A percentile compares a stretch with the other conserved stretches of the same genome.
Conservation (phyloP, 345 rosid species). For the Corchorus olitorius region DNA sequence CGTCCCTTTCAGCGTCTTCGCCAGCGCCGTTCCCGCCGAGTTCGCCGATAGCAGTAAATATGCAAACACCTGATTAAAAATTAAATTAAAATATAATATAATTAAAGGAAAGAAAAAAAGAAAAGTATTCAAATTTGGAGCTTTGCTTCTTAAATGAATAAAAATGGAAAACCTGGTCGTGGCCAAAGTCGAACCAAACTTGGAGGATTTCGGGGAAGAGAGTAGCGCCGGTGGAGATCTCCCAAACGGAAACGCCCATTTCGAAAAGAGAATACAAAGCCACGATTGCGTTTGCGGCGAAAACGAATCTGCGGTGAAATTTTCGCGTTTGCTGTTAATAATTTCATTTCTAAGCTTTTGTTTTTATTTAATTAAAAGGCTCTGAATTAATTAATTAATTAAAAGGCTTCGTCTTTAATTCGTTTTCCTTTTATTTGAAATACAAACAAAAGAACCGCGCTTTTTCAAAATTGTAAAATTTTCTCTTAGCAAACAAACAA, state of each 20-base stretch:
- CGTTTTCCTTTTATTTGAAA: not conserved
- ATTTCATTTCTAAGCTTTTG: conserved; percentile 3
- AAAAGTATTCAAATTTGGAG: not conserved
- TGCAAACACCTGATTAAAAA: conserved; percentile 60
- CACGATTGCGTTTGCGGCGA: conserved; percentile 85
- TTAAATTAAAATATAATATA: not conserved
- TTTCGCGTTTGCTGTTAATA: not conserved
- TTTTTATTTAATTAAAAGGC: too few species aligned
- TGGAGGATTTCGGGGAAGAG: conserved; percentile 82
- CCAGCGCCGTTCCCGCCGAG: conserved; percentile 75
- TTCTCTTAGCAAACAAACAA: too few species aligned
- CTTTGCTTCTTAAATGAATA: too few species aligned
- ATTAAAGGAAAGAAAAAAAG: not conserved
- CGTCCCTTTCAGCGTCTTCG: conserved; percentile 56
- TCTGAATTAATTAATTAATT: not conserved
- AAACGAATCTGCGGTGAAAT: conserved; percentile 52
- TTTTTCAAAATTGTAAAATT: not conserved
- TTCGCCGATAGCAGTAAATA: conserved; percentile 80
- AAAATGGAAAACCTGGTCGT: conserved; percentile 68
- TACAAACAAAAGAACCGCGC: not conserved
- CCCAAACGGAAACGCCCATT: conserved; percentile 82
- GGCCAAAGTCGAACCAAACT: conserved; percentile 99
- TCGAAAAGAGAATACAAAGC: conserved; percentile 83
- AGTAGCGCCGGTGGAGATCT: conserved; percentile 68
- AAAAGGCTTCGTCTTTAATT: not conserved